Evolutionary conservation across 2,329 filamentous ascomycete genomes (phyloP), one percentile per base, ranked within the genome.

Genomic region (Scytalidium lignicola): DNA sequence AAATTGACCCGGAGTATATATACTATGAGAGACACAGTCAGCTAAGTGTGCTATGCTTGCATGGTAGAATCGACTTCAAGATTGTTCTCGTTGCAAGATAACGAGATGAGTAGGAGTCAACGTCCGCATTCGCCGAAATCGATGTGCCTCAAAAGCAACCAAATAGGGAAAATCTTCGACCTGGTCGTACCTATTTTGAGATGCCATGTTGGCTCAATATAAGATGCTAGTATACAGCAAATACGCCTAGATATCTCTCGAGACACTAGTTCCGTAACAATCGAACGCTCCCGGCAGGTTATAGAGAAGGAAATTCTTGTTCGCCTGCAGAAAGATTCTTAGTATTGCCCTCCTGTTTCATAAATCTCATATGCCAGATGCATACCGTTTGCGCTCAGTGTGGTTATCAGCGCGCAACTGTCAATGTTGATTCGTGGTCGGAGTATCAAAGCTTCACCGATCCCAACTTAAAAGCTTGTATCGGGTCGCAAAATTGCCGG

Each of bases 1-100:
- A 74, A 97, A 97, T 68, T 83, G 80, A 61, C 76, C 79, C 56
- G 74, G 72, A 40, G 78, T 71, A 64, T 83, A 85, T 60, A 78
- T 69, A 64, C 78, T 83, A 50, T 52, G 50, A 32, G 45, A 44
- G 29, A 49, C 18, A 42, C 46, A 40, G 19, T 21, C 22, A 51
- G 32, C 32, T 17, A 37, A 26, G 10, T 26, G 23, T 26, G 23
- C 23, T 26, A 10, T 10, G 23, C 23, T 26, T 26, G 10, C 23
- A 26, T 26, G 5, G 23, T 26, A 26, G 23, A n/a, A 26, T 26
- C 23, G 10, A 26, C 5, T 26, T 26, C 23, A 6, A 6, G 23
- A 5, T 10, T 26, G 23, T 10, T 6, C 23, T 6, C 23, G 23
- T 10, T n/a, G n/a, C n/a, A n/a, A n/a, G n/a, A n/a, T n/a, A n/a